Percentiles rank a stretch among this genome's conserved stretches.
Conservation (phyloP, 2,329 filamentous ascomycete genomes). For the Microsporum ferrugineum region DNA sequence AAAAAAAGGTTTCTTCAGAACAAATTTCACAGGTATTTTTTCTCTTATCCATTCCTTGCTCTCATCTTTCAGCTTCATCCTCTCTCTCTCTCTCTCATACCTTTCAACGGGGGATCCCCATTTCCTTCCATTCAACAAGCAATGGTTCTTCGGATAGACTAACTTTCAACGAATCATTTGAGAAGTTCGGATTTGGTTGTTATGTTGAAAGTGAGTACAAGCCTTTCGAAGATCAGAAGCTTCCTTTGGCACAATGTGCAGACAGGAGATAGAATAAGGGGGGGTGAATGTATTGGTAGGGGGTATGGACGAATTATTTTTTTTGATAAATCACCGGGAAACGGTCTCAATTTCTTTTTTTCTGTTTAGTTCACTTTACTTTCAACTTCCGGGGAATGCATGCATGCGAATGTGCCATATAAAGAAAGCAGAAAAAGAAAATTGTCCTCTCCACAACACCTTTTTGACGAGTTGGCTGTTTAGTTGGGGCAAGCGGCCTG, state of each 20-base stretch:
- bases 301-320: background rate
- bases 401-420: constrained; percentile 1
- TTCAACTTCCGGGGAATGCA: background rate
- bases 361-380: background rate
- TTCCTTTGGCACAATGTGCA: background rate
- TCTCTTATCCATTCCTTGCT: background rate
- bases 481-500: constrained; percentile 89
- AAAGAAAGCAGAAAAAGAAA: background rate
- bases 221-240: background rate
- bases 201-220: no score
- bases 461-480: constrained; percentile 14
- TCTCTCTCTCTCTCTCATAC: background rate
- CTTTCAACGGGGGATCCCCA: background rate
- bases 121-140: background rate
- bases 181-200: background rate
- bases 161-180: background rate
- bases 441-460: background rate
- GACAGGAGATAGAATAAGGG: background rate
- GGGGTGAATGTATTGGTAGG: background rate
- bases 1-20: background rate
- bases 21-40: background rate
- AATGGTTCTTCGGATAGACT: background rate
- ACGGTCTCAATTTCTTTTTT: constrained; percentile 3
- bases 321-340: background rate
- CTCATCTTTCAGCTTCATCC: background rate